These are phyloP conservation scores for Xylaria sp. DNA, from an alignment of 2,329 filamentous ascomycete species.

Conservation along the genomic window DNA sequence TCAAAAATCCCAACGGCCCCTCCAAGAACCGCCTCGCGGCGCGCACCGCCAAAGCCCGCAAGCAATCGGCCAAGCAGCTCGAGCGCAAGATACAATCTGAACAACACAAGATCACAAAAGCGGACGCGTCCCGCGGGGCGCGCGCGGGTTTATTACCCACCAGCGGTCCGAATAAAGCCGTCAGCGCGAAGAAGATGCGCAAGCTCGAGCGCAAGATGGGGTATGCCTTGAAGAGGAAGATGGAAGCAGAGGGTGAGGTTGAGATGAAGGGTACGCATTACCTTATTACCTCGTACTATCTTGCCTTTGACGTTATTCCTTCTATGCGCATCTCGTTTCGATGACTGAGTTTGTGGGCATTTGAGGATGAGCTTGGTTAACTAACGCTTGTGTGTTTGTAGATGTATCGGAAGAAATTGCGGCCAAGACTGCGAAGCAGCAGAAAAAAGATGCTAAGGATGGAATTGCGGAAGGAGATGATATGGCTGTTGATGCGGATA, in stretches of 20 bases:
- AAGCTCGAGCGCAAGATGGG: slow-evolving; percentile 62
- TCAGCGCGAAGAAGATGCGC: slow-evolving; percentile 61
- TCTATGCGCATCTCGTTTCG: not conserved
- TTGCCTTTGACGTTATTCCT: not conserved
- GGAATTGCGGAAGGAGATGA: slow-evolving; percentile 12
- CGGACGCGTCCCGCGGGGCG: slow-evolving; percentile 53
- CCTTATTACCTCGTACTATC: not conserved
- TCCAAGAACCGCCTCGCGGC: slow-evolving; percentile 60
- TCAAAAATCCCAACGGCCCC: slow-evolving; percentile 63
- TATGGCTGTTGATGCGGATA: slow-evolving; percentile 34
- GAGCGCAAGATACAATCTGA: slow-evolving; percentile 43
- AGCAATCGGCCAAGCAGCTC: slow-evolving; percentile 42
- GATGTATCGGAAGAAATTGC: slow-evolving; percentile 23
- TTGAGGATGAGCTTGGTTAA: too few species aligned
- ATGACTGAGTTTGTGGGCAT: not conserved
- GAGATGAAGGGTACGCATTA: slow-evolving; percentile 40
- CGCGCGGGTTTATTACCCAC: slow-evolving; percentile 59
- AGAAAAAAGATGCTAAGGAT: not conserved
- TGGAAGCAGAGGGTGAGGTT: slow-evolving; percentile 42
- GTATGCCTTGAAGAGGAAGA: slow-evolving; percentile 52
- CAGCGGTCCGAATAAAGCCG: slow-evolving; percentile 56
- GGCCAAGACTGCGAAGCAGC: slow-evolving; percentile 8
- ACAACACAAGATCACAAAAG: slow-evolving; percentile 34
- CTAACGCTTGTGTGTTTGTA: slow-evolving; percentile 4
- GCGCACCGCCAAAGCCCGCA: slow-evolving; percentile 51